These are phyloP conservation scores for Boletus rufocinnamomeus DNA, from an alignment of 768 basidiomycete species.

Conservation along the genomic window DNA sequence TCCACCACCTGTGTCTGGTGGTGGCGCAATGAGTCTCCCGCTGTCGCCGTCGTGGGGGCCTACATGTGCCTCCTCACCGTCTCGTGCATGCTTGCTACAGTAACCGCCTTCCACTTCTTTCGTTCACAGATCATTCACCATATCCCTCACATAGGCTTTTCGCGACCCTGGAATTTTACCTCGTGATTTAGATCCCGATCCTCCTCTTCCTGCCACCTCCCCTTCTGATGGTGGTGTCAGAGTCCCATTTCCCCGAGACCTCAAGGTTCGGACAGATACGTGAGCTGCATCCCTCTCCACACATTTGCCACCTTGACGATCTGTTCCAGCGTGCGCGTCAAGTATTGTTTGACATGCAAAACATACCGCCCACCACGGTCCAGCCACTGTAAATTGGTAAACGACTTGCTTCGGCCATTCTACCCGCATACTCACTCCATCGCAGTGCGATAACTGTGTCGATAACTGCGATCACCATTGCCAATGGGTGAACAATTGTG, in stretches of 20 bases:
- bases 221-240: slow-evolving; percentile 63
- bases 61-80: slow-evolving; percentile 67
- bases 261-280: slow-evolving; percentile 77
- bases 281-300: slow-evolving; percentile 41
- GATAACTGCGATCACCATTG: slow-evolving; percentile 94
- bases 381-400: slow-evolving; percentile 93
- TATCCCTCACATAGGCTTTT: slow-evolving; percentile 52
- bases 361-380: slow-evolving; percentile 92
- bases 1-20: slow-evolving; percentile 87
- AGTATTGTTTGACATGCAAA: slow-evolving; percentile 92
- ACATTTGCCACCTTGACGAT: not conserved
- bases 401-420: slow-evolving; percentile 4
- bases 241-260: slow-evolving; percentile 75
- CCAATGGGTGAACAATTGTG: slow-evolving; percentile 93
- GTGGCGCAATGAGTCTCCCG: slow-evolving; percentile 79
- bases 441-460: slow-evolving; percentile 94
- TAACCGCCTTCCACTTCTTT: slow-evolving; percentile 37
- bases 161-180: slow-evolving; percentile 90
- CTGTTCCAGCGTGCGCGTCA: slow-evolving; percentile 72
- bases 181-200: slow-evolving; percentile 81
- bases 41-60: slow-evolving; percentile 65
- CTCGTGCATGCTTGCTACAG: slow-evolving; percentile 76
- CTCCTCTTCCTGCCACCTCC: slow-evolving; percentile 66
- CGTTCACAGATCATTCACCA: not conserved
- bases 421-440: slow-evolving; percentile 3